Conservation (phyloP, 2,329 filamentous ascomycete species). For the Thyridium curvatum region DNA sequence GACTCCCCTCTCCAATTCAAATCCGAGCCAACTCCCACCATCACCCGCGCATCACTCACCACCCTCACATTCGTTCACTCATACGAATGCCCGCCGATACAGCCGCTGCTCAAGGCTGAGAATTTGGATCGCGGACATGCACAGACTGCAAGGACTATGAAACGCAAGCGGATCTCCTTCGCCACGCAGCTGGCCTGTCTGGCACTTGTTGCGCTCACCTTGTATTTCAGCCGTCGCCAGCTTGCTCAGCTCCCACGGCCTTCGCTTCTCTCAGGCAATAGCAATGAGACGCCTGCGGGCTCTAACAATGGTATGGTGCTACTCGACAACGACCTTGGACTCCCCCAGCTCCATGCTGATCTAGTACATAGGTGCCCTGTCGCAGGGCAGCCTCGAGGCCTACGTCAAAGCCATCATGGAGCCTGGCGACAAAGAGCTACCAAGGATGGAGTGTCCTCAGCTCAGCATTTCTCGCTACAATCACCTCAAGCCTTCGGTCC, state of each 20-base stretch:
- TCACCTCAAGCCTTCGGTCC: conserved; percentile 3
- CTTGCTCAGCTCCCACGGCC: conserved; percentile 1
- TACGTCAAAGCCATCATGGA: conserved; percentile 12
- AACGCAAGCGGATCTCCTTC: conserved; percentile 3
- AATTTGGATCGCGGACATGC: not conserved
- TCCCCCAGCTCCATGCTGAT: too few species aligned
- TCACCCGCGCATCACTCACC: too few species aligned
- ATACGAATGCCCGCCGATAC: not conserved
- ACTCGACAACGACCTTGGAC: not conserved
- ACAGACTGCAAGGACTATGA: conserved; percentile 5
- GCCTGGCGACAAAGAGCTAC: conserved; percentile 3
- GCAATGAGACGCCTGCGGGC: not conserved
- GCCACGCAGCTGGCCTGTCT: conserved; percentile 5
- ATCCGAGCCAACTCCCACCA: too few species aligned
- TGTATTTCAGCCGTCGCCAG: conserved; percentile 8
- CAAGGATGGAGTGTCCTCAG: conserved; percentile 8
- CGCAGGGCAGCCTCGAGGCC: not conserved
- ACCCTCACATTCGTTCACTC: not conserved
- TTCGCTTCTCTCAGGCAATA: not conserved
- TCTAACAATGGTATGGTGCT: not conserved
- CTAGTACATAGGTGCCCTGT: not conserved
- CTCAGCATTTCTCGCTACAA: conserved; percentile 5
- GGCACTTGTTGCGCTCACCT: conserved; percentile 4
- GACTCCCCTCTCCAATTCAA: too few species aligned
- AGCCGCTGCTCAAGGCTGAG: not conserved